Evolutionary conservation across 345 rosid genomes (phyloP).

Genomic region (Eucalyptus albens): DNA sequence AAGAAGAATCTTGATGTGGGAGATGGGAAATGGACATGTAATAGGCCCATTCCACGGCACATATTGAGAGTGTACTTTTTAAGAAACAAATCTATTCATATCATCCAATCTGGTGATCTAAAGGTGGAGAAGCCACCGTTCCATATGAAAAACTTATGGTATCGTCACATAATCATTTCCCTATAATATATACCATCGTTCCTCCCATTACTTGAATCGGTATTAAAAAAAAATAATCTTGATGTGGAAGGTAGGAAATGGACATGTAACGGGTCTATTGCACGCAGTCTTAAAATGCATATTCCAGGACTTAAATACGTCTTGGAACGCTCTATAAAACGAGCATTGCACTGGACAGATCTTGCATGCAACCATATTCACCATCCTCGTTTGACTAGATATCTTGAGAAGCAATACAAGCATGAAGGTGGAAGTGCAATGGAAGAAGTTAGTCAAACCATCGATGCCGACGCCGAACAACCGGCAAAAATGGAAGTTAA

Average conservation of each 20-base stretch:
- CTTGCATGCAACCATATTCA: background rate
- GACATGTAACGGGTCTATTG: background rate
- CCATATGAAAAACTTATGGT: too few species aligned
- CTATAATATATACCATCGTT: too few species aligned
- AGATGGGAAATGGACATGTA: too few species aligned
- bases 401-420: background rate
- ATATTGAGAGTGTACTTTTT: too few species aligned
- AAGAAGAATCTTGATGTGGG: background rate
- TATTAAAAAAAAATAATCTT: too few species aligned
- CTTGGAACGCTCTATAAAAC: background rate
- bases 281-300: background rate
- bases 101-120: too few species aligned
- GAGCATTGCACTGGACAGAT: background rate
- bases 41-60: too few species aligned
- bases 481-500: constrained; percentile 4
- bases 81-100: too few species aligned
- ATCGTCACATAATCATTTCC: too few species aligned
- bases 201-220: too few species aligned
- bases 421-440: constrained; percentile 10
- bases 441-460: constrained; percentile 28
- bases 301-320: background rate
- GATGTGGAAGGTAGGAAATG: background rate
- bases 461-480: constrained; percentile 24
- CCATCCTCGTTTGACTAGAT: background rate
- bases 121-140: too few species aligned